Base-by-base conservation (phyloP, 768 basidiomycete genomes). In the Rhizopogon vulgaris region DNA sequence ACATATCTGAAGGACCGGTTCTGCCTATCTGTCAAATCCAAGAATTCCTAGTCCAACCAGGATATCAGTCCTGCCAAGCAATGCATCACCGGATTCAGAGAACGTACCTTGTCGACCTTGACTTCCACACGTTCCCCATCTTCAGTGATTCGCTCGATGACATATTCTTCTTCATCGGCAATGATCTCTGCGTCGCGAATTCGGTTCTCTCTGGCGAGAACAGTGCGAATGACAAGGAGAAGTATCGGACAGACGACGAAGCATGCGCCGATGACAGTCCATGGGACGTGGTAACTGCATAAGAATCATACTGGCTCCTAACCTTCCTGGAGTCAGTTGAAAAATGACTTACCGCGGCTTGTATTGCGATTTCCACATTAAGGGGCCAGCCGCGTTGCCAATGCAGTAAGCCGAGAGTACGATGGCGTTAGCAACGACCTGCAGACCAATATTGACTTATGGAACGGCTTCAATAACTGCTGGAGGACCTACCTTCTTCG, bases 341-440 rank as follows among this genome's bases (percentile, higher is more conserved):
- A 40, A 40, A n/a, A 40, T 6, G 38, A 40, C 38, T 28, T 49
- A 80, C 80, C 80, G 73, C 12, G 83, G 83, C 54, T 73, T 75
- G 60, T 82, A 85, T 61, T 77, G 69, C 6, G 70, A 72, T 62
- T 82, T 78, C 84, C 84, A 86, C 82, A 86, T 84, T 63, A 83
- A 83, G 0, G 84, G 83, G 15, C 76, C 78, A 5, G 78, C 78
- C 7, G 83, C 68, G 56, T 87, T 85, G 15, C 76, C 76, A 25
- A 77, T 55, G 56, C 76, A 78, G 63, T 87, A 87, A 5, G 82
- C 80, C 38, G 75, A 76, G 17, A 87, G 72, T 72, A 85, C 76
- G 52, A 86, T 78, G 0, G 85, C 83, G 59, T 86, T 85, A 2
- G 71, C 69, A 1, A 83, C 85, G 6, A 48, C 30, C 46, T 48